Conservation (phyloP, 2,329 filamentous ascomycete species). For the Calcarisporium arbuscula region DNA sequence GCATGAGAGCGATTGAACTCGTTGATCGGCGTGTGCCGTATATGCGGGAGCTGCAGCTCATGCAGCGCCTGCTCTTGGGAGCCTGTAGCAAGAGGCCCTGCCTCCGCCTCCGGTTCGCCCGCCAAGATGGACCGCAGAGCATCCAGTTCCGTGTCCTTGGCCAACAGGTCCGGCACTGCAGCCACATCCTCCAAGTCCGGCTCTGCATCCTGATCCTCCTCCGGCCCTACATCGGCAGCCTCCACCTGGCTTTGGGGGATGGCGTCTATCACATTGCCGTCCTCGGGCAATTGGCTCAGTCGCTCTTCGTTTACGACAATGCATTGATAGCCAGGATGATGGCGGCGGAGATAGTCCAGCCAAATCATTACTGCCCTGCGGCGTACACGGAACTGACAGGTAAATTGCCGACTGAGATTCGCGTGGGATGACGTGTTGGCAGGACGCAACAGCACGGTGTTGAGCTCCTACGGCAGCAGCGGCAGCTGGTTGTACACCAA, state of each 20-base stretch:
- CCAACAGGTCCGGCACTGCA: constrained; percentile 8
- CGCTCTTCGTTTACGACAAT: constrained; percentile 4
- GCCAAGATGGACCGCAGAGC: constrained; percentile 3
- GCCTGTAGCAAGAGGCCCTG: constrained; percentile 2
- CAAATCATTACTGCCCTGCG: neutral
- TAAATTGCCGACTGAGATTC: constrained; percentile 6
- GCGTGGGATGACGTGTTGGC: constrained; percentile 3
- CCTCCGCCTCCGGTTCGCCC: constrained; percentile 4
- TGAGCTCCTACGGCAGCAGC: constrained; percentile 5
- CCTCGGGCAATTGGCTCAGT: constrained; percentile 6
- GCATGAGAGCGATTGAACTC: constrained; percentile 7
- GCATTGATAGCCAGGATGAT: constrained; percentile 8
- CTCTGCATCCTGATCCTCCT: constrained; percentile 4
- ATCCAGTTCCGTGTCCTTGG: constrained; percentile 7
- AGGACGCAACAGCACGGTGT: constrained; percentile 7
- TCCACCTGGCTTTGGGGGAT: constrained; percentile 1
- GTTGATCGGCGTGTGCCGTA: constrained; percentile 4
- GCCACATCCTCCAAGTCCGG: constrained; percentile 5
- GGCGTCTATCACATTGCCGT: constrained; percentile 7
- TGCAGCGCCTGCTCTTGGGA: too few relatives aligned
- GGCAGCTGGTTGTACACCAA: too few relatives aligned
- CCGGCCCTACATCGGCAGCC: constrained; percentile 4
- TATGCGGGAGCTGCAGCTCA: too few relatives aligned
- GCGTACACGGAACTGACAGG: constrained; percentile 4
- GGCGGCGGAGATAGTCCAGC: constrained; percentile 5